Conservation (phyloP, 2,329 filamentous ascomycete species). For the Nemania sp. region DNA sequence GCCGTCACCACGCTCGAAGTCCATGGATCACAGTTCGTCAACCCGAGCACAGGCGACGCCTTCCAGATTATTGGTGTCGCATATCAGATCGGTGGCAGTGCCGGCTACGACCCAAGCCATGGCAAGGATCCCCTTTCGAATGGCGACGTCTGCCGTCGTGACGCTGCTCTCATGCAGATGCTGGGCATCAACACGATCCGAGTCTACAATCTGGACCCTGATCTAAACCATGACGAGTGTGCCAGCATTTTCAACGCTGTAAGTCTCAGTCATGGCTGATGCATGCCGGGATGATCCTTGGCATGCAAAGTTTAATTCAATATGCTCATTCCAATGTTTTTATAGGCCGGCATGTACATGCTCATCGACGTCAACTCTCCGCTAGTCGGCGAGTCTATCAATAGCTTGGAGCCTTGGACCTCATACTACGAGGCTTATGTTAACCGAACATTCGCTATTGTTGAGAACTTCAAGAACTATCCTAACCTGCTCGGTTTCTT, state of each 20-base stretch:
- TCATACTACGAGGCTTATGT: slow-evolving; percentile 71
- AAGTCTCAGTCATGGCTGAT: slow-evolving; percentile 31
- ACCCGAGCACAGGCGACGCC: slow-evolving; percentile 67
- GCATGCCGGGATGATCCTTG: neutral
- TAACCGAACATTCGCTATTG: slow-evolving; percentile 74
- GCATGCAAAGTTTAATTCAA: slow-evolving; percentile 10
- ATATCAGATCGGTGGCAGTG: slow-evolving; percentile 76
- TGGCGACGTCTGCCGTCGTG: slow-evolving; percentile 68
- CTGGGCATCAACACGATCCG: slow-evolving; percentile 75
- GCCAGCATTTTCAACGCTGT: slow-evolving; percentile 75
- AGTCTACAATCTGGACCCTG: slow-evolving; percentile 75
- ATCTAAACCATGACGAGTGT: slow-evolving; percentile 75
- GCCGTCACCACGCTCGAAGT: slow-evolving; percentile 70
- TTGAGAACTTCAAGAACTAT: slow-evolving; percentile 75
- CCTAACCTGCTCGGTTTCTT: slow-evolving; percentile 80
- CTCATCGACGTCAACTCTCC: slow-evolving; percentile 77
- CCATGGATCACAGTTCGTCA: slow-evolving; percentile 69
- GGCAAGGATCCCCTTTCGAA: slow-evolving; percentile 72
- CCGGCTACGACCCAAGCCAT: slow-evolving; percentile 67
- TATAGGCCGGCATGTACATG: slow-evolving; percentile 72
- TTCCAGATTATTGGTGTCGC: slow-evolving; percentile 76
- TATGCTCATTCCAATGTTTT: neutral
- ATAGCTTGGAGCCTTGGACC: slow-evolving; percentile 66
- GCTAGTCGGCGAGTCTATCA: slow-evolving; percentile 67
- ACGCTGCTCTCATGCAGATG: slow-evolving; percentile 74